Percentiles rank a stretch among this genome's conserved stretches.
Evolutionary conservation across 805 yeast genomes (phyloP).

Genomic region (Tetrapisispora fleetii): DNA sequence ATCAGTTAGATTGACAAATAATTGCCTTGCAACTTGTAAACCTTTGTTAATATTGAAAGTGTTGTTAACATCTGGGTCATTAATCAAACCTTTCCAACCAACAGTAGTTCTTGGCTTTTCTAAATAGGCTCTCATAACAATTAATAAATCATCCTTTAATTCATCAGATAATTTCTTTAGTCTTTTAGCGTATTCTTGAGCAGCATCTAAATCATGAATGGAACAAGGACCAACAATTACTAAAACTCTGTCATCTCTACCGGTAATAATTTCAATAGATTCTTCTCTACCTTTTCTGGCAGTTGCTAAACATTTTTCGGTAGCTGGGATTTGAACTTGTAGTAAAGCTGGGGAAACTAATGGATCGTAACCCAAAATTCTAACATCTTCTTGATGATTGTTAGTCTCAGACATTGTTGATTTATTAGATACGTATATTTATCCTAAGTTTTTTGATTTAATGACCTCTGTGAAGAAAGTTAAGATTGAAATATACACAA

Average conservation of each 20-base stretch:
- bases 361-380: slow-evolving; percentile 86
- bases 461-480: too few relatives aligned
- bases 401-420: background rate
- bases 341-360: slow-evolving; percentile 89
- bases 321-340: slow-evolving; percentile 74
- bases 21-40: slow-evolving; percentile 73
- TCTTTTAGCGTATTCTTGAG: slow-evolving; percentile 73
- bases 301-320: slow-evolving; percentile 46
- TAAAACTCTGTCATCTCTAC: slow-evolving; percentile 69
- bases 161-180: slow-evolving; percentile 50
- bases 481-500: too few relatives aligned
- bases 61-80: slow-evolving; percentile 93
- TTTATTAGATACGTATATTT: background rate
- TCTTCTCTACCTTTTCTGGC: slow-evolving; percentile 70
- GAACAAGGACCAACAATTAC: slow-evolving; percentile 96
- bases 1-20: slow-evolving; percentile 66
- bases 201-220: slow-evolving; percentile 88
- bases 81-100: slow-evolving; percentile 97
- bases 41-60: slow-evolving; percentile 94
- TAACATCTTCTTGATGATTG: slow-evolving; percentile 47
- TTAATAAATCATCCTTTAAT: slow-evolving; percentile 63
- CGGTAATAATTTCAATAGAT: slow-evolving; percentile 62
- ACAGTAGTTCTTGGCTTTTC: slow-evolving; percentile 98
- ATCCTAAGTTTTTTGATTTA: too few relatives aligned
- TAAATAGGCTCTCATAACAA: slow-evolving; percentile 94